These are phyloP conservation scores for Trametes versicolor DNA, from an alignment of 1,284 basidiomycete species.

Conservation along the genomic window DNA sequence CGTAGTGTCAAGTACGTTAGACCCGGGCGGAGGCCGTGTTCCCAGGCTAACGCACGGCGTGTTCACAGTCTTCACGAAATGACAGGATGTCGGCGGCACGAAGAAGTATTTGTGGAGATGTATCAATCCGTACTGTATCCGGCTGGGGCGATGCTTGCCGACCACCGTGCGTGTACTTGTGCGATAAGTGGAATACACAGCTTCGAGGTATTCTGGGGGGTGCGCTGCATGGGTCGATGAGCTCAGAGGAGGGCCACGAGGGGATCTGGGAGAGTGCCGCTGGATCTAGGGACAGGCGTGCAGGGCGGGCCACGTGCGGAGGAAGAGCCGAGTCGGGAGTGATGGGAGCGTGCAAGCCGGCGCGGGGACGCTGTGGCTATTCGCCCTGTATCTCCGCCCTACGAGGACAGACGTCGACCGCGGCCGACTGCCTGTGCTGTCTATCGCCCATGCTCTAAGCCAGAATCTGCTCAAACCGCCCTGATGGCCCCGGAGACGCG, in stretches of 20 bases:
- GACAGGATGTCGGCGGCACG: constrained; percentile 14
- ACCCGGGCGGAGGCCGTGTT: background rate
- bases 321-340: background rate
- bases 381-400: constrained; percentile 28
- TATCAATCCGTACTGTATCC: constrained; percentile 7
- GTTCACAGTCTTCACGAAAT: constrained; percentile 50
- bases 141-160: constrained; percentile 6
- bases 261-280: constrained; percentile 2
- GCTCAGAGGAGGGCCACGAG: background rate
- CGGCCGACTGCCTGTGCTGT: background rate
- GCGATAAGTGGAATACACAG: constrained; percentile 11
- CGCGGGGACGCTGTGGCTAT: constrained; percentile 5
- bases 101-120: constrained; percentile 8
- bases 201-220: background rate
- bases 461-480: constrained; percentile 15
- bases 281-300: constrained; percentile 15
- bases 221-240: background rate
- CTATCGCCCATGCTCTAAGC: constrained; percentile 24
- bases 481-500: constrained; percentile 22
- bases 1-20: constrained; percentile 86
- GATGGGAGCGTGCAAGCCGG: background rate
- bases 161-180: constrained; percentile 14
- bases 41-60: constrained; percentile 24
- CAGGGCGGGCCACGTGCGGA: constrained; percentile 11
- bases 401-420: constrained; percentile 14